A percentile compares a stretch with the other conserved stretches of the same genome.
Conservation (phyloP, 331 rosid species). For the Phaseolus coccineus region DNA sequence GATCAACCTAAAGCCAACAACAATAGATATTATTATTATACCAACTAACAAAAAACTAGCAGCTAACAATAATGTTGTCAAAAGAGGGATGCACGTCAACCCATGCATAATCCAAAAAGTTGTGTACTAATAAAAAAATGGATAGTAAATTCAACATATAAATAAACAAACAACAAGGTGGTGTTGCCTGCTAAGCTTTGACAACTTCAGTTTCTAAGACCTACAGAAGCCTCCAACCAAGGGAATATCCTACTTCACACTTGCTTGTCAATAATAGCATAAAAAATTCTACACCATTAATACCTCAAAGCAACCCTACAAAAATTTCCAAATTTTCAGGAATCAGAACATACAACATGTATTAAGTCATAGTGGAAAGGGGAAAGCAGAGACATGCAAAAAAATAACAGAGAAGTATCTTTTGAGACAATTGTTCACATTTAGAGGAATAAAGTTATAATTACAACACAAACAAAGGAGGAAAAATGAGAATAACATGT, state of each 20-base stretch:
- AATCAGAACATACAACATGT: not conserved
- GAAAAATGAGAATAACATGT: not conserved
- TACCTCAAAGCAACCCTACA: not conserved
- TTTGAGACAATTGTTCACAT: slow-evolving; percentile 5
- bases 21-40: not conserved
- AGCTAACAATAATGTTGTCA: not conserved
- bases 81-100: not conserved
- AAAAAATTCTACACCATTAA: not conserved
- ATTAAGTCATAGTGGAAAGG: not conserved
- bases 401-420: not conserved
- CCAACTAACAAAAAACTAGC: not conserved
- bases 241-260: not conserved
- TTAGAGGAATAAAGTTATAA: slow-evolving; percentile 15
- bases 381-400: slow-evolving; percentile 7
- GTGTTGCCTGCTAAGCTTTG: not conserved
- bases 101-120: not conserved
- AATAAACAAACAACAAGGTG: not conserved
- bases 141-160: not conserved
- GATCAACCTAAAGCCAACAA: slow-evolving; percentile 17
- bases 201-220: not conserved
- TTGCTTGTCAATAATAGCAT: not conserved
- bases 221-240: not conserved
- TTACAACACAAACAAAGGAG: not conserved
- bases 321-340: not conserved
- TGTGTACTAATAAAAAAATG: not conserved